These are phyloP conservation scores for Pseudozyma sp. DNA, from an alignment of 1,284 basidiomycete genomes.

Conservation along the genomic window DNA sequence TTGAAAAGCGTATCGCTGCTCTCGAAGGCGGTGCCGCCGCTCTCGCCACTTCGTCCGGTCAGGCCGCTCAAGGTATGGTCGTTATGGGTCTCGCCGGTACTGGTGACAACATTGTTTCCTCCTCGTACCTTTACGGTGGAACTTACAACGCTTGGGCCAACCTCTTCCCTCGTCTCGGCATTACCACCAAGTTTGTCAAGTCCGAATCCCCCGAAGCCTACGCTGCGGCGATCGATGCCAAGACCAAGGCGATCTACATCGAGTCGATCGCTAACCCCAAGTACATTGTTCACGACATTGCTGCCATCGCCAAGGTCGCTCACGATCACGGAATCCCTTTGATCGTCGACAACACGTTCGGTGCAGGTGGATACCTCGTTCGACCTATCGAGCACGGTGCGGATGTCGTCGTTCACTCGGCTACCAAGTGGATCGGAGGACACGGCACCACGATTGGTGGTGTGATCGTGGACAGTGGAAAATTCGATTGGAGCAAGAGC, in stretches of 20 bases:
- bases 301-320: slow-evolving; percentile 81
- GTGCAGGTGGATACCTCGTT: slow-evolving; percentile 82
- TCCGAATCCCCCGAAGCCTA: slow-evolving; percentile 77
- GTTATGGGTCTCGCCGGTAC: slow-evolving; percentile 74
- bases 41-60: slow-evolving; percentile 82
- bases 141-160: slow-evolving; percentile 88
- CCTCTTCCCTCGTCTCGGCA: slow-evolving; percentile 80
- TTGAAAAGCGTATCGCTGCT: slow-evolving; percentile 85
- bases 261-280: slow-evolving; percentile 88
- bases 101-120: slow-evolving; percentile 86
- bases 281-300: slow-evolving; percentile 80
- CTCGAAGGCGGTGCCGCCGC: slow-evolving; percentile 85
- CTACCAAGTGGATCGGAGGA: slow-evolving; percentile 91
- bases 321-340: slow-evolving; percentile 81
- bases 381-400: slow-evolving; percentile 83
- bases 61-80: slow-evolving; percentile 84
- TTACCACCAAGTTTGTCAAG: slow-evolving; percentile 81
- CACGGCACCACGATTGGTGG: slow-evolving; percentile 90
- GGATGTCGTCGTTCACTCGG: slow-evolving; percentile 87
- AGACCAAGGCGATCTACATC: slow-evolving; percentile 74
- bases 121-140: slow-evolving; percentile 70
- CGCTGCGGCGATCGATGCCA: slow-evolving; percentile 73
- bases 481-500: slow-evolving; percentile 83
- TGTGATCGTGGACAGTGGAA: slow-evolving; percentile 83
- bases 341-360: slow-evolving; percentile 91